Conservation (phyloP, 2,329 filamentous ascomycete species). For the Magnaporthales sp. region DNA sequence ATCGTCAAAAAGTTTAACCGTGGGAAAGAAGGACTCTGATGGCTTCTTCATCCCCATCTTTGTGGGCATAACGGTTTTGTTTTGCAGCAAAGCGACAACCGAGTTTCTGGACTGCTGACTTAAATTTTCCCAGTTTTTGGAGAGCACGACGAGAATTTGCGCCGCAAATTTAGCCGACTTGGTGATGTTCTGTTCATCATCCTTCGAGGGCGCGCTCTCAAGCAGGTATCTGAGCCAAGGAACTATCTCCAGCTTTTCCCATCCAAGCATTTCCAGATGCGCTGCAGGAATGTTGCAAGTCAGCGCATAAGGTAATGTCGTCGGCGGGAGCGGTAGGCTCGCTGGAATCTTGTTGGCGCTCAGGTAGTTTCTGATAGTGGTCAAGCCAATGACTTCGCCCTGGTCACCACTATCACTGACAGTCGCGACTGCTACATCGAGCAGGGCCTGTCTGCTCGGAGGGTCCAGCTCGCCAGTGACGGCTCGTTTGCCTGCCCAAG, state of each 20-base stretch:
- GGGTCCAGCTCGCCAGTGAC: slow-evolving; percentile 63
- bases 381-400: slow-evolving; percentile 68
- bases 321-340: slow-evolving; percentile 70
- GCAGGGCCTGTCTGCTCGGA: slow-evolving; percentile 56
- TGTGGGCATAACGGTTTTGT: slow-evolving; percentile 74
- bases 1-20: slow-evolving; percentile 93
- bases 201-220: slow-evolving; percentile 51
- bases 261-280: slow-evolving; percentile 74
- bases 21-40: slow-evolving; percentile 79
- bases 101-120: slow-evolving; percentile 56
- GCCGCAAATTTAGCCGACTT: slow-evolving; percentile 65
- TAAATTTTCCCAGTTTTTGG: slow-evolving; percentile 84
- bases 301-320: slow-evolving; percentile 77
- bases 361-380: slow-evolving; percentile 66
- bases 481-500: slow-evolving; percentile 71
- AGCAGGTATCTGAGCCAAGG: slow-evolving; percentile 80
- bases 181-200: slow-evolving; percentile 61
- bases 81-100: slow-evolving; percentile 55
- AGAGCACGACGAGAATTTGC: slow-evolving; percentile 69
- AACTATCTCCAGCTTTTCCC: slow-evolving; percentile 75
- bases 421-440: slow-evolving; percentile 73
- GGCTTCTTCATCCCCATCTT: slow-evolving; percentile 85
- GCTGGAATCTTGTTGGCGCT: slow-evolving; percentile 70
- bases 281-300: slow-evolving; percentile 58
- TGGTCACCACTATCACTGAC: slow-evolving; percentile 46